Percentiles rank a stretch among this genome's conserved stretches.
Conservation (phyloP, 148 eudicot species). For the Rhododendron kiyosumense region DNA sequence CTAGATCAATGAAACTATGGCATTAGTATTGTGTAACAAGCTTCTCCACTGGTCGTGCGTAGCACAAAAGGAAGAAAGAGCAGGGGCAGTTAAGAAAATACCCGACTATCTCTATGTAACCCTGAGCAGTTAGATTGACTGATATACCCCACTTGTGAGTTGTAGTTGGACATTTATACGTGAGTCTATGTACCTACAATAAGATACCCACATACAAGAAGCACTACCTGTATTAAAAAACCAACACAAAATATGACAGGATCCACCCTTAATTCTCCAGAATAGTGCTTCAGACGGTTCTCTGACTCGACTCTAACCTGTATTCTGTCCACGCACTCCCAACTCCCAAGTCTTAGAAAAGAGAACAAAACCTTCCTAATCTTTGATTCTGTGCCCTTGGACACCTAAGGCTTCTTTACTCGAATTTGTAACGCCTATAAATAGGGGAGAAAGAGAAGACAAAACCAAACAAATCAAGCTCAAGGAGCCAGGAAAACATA, state of each 20-base stretch:
- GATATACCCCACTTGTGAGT: neutral
- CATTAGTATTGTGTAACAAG: neutral
- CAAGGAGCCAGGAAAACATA: neutral
- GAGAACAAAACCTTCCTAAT: neutral
- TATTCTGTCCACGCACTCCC: neutral
- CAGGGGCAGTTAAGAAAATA: neutral
- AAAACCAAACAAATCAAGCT: neutral
- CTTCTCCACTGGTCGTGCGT: neutral
- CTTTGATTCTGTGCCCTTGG: neutral
- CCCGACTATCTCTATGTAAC: neutral
- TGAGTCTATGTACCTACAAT: neutral
- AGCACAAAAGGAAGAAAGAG: neutral
- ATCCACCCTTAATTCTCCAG: neutral
- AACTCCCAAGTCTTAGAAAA: neutral
- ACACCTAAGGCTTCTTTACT: neutral
- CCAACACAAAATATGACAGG: neutral
- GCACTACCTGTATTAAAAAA: neutral
- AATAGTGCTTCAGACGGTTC: neutral
- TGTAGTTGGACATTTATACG: neutral
- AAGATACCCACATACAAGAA: neutral
- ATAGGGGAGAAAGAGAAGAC: neutral
- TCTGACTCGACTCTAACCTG: neutral
- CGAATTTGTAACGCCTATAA: neutral
- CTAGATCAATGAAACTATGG: neutral
- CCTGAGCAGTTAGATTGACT: neutral